Evolutionary conservation across 768 basidiomycete genomes (phyloP).

Genomic region (Mycena vitilis): DNA sequence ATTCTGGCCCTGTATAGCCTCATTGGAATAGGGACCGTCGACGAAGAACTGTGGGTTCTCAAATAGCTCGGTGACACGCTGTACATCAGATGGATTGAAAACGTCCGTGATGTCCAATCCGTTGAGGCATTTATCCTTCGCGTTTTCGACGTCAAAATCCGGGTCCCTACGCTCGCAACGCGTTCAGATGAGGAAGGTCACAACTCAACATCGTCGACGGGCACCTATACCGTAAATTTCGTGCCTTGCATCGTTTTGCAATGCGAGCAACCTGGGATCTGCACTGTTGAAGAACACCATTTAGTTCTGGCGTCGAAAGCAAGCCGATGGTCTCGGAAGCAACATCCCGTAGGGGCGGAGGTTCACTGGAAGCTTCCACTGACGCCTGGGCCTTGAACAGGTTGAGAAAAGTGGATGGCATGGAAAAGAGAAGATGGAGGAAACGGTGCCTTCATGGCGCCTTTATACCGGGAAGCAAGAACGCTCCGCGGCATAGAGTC

Average conservation of each 20-base stretch:
- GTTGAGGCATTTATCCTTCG: slow-evolving; percentile 41
- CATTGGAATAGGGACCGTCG: slow-evolving; percentile 40
- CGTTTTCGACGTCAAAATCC: slow-evolving; percentile 48
- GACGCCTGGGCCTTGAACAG: neutral
- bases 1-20: slow-evolving; percentile 45
- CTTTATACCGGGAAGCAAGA: neutral
- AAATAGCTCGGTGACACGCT: slow-evolving; percentile 46
- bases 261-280: slow-evolving; percentile 23
- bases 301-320: slow-evolving; percentile 19
- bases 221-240: slow-evolving; percentile 22
- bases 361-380: neutral
- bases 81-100: slow-evolving; percentile 44
- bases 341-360: neutral
- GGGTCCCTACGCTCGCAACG: slow-evolving; percentile 41
- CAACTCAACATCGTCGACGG: neutral
- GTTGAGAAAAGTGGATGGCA: slow-evolving; percentile 22
- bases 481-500: too few species aligned
- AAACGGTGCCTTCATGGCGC: neutral
- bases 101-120: slow-evolving; percentile 33
- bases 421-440: neutral
- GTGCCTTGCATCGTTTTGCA: slow-evolving; percentile 22
- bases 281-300: slow-evolving; percentile 20
- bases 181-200: neutral
- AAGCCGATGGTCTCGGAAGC: slow-evolving; percentile 8
- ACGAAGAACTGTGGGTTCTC: slow-evolving; percentile 45